phyloP scores from a whole-genome alignment of 2,329 filamentous ascomycete species.

The Cercospora zeae-maydis region DNA sequence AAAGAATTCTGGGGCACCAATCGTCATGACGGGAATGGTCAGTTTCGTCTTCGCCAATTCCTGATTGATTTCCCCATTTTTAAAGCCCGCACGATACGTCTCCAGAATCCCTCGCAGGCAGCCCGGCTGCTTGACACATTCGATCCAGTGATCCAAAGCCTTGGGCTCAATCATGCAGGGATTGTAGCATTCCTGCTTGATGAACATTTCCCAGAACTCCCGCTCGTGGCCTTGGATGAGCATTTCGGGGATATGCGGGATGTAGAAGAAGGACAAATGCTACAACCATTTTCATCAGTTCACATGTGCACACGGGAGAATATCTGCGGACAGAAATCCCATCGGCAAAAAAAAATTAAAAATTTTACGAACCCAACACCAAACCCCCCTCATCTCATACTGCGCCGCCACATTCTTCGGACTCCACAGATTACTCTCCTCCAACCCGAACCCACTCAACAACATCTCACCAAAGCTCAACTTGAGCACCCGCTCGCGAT shows the following conservation, averaged over 20 bases:
- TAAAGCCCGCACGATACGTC: conserved; percentile 36
- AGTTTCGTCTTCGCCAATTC: conserved; percentile 32
- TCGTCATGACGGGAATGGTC: conserved; percentile 35
- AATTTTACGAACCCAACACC: conserved; percentile 36
- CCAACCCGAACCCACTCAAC: conserved; percentile 33
- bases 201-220: conserved; percentile 42
- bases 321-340: too few relatives aligned
- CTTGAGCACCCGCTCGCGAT: conserved; percentile 34
- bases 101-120: conserved; percentile 37
- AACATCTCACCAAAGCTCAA: conserved; percentile 38
- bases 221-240: conserved; percentile 39
- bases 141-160: conserved; percentile 36
- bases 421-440: conserved; percentile 35
- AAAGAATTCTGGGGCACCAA: conserved; percentile 39
- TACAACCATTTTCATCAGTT: neutral
- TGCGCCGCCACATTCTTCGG: conserved; percentile 34
- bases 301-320: too few relatives aligned
- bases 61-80: conserved; percentile 34
- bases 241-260: conserved; percentile 42
- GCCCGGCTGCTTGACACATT: conserved; percentile 34
- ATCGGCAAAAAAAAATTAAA: too few relatives aligned
- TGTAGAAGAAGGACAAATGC: conserved; percentile 37
- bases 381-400: conserved; percentile 35
- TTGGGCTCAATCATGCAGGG: conserved; percentile 36
- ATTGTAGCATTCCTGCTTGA: conserved; percentile 42